Evolutionary conservation across 371 early-diverging fungal species (phyloP), one percentile per base, ranked within the genome.

Genomic region (Mortierella sp.): DNA sequence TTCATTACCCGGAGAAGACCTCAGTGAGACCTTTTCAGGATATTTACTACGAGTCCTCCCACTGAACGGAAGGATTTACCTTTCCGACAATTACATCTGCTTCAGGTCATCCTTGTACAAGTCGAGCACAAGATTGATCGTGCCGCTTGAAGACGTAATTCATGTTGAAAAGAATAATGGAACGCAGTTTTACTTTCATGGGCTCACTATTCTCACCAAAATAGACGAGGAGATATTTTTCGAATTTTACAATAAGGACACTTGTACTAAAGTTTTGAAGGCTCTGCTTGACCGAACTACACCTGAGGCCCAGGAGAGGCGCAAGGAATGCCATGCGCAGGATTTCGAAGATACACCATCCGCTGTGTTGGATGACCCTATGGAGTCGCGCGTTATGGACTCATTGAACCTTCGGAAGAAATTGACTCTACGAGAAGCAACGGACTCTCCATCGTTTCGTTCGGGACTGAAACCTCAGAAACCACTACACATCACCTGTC

Each of bases 401-500:
- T 83, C 68, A 11, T 28, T 69, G 63, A 70, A 62, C 22, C 66
- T 72, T 28, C 58, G 59, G 15, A 70, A 72, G 48, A 68, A 77
- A 6, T 58, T 67, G 24, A 19, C 43, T 41, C 43, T 13, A 41
- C 3, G 43, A 10, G 43, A 41, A 41, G 43, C 43, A 41, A 13
- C 28, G 28, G 28, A 1, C 69, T 4, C 63, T 77, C 55, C 28
- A 28, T 2, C 8, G 43, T 41, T 41, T 41, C 43, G 13, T 3
- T 41, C 13, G 8, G 43, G 43, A 41, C 13, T 41, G 74, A 72
- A 28, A 85, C 88, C 2, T 82, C 84, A 16, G 77, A 80, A 28
- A 95, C 85, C 92, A 5, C 70, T 95, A 69, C 94, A 89, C 69
- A 91, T 95, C 67, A 95, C 95, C 0, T 91, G 92, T 65, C 76